Conservation (phyloP, 2,329 filamentous ascomycete species). For the Ampelomyces quisqualis region DNA sequence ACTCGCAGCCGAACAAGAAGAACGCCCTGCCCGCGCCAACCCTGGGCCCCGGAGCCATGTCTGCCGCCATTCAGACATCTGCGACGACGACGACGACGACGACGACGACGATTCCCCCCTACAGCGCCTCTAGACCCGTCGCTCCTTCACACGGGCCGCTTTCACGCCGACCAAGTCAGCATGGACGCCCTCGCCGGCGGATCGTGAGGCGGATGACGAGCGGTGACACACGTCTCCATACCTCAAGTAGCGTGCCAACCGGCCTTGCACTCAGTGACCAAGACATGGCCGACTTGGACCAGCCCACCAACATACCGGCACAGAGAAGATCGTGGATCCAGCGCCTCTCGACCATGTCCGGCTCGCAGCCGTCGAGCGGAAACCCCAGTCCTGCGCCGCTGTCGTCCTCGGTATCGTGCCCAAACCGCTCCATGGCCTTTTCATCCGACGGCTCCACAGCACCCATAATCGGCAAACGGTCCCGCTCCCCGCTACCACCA, state of each 20-base stretch:
- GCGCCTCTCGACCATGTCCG: slow-evolving; percentile 67
- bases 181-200: slow-evolving; percentile 33
- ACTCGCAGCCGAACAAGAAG: slow-evolving; percentile 43
- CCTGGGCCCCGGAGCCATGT: slow-evolving; percentile 30
- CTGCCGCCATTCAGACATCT: slow-evolving; percentile 30
- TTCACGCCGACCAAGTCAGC: slow-evolving; percentile 28
- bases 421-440: slow-evolving; percentile 56
- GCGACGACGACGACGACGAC: slow-evolving; percentile 28
- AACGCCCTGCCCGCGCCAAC: slow-evolving; percentile 41
- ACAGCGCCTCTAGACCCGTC: slow-evolving; percentile 26
- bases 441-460: slow-evolving; percentile 58
- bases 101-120: slow-evolving; percentile 26
- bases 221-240: slow-evolving; percentile 24
- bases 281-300: slow-evolving; percentile 30
- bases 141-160: slow-evolving; percentile 29
- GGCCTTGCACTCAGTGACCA: slow-evolving; percentile 25
- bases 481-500: slow-evolving; percentile 52
- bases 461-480: slow-evolving; percentile 58
- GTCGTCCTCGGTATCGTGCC: slow-evolving; percentile 65
- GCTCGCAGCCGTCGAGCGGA: slow-evolving; percentile 62
- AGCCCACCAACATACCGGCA: slow-evolving; percentile 29
- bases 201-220: slow-evolving; percentile 40
- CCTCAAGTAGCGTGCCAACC: slow-evolving; percentile 21
- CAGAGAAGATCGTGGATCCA: slow-evolving; percentile 67
- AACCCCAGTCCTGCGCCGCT: slow-evolving; percentile 66